Evolutionary conservation across 805 yeast genomes (phyloP), one percentile per base, ranked within the genome.

Genomic region (Barnettozyma sp.): DNA sequence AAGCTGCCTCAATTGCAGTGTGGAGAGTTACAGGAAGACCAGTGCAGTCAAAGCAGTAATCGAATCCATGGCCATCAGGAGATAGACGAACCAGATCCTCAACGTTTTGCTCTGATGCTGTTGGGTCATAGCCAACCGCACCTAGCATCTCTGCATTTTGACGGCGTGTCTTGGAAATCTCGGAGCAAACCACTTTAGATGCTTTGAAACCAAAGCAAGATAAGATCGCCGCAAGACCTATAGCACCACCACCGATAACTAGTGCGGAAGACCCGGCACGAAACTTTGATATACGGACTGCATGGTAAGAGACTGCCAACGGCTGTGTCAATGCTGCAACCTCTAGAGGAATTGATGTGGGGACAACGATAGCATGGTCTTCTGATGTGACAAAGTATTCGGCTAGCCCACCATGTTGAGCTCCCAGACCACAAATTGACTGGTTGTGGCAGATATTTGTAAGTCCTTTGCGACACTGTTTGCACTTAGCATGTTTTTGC

Each of bases 241-340:
- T 69, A 5, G 77, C 74, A n/a, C 78, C 78, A 10, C 68, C 71
- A 11, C 77, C 78, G 13, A 70, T 43, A n/a, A 71, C 58, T 18
- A 71, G 50, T 4, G 76, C 78, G 6, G 66, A 52, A 25, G 66
- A 61, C 15, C 76, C 76, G 8, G 47, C 54, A 35, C 53, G 38
- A 43, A 69, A 58, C 7, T 56, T 54, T 0, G 71, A 54, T 16
- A 58, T 58, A 40, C 66, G 47, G 4, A 68, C 71, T 1, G 79
- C 79, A 46, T 76, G 82, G 70, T 76, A 74, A 1, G 79, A 68
- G 13, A 76, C 81, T 7, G 76, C 59, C 27, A 76, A 53, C 4
- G 82, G 82, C 53, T 76, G 79, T 22, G 69, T 63, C 33, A 76
- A 54, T 2, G 80, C 79, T 5, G 76, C 76, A 24, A 61, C 54